Evolutionary conservation across 2,329 filamentous ascomycete species (phyloP), one percentile per base, ranked within the genome.

Genomic region (Xylariaceae sp.): DNA sequence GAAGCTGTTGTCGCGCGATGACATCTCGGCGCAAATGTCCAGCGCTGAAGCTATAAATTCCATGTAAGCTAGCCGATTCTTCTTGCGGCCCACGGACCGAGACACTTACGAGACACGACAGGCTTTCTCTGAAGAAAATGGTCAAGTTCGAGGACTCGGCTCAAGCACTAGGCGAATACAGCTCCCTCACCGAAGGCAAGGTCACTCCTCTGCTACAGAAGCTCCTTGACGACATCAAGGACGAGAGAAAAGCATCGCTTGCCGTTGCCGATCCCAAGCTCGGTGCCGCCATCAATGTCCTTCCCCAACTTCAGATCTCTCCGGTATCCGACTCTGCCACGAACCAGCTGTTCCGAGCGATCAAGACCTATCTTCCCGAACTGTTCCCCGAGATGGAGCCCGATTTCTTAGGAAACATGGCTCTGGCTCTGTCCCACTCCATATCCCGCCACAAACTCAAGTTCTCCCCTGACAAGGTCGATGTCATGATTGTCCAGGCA

Each of bases 401-500:
- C 33, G 76, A 87, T 54, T 90, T 92, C 57, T 78, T 96, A 57
- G 83, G 87, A 56, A 92, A 88, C 52, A 96, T 96, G 84, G 82
- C 86, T 16, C 76, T 98, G 39, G 92, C 92, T 77, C 80, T 98
- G 32, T 94, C 90, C 22, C 92, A 98, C 68, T 95, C 89, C 36
- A 80, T 98, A 54, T 94, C 90, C 30, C 82, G 89, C 45, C 89
- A 98, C 69, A 96, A 94, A 74, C 79, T 98, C 56, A 95, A 95
- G 72, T 98, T 98, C 67, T 94, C 87, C 7, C 83, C 90, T 37
- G 89, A 98, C 58, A 98, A 98, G 73, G 90, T 98, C 49, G 92
- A 98, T 59, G 92, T 92, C 32, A 98, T 98, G 92, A 94, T 98
- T 56, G 89, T 98, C 38, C 92, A 98, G 67, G 89, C 89, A 37